Conservation (phyloP, 306 rosid genomes). For the Ormosia semicastrata region DNA sequence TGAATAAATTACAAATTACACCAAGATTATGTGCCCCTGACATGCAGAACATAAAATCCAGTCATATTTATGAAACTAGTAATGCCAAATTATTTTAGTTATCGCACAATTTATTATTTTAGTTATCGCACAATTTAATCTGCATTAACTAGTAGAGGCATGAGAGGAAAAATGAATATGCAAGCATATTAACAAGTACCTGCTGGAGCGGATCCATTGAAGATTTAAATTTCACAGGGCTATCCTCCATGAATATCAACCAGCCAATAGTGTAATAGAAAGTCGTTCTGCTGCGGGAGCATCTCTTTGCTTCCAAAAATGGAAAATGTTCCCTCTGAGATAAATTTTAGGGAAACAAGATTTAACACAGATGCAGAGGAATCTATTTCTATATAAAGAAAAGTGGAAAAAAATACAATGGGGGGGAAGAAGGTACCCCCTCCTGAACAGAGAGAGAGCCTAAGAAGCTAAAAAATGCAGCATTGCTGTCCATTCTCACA, state of each 20-base stretch:
- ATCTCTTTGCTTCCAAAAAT: constrained; percentile 81
- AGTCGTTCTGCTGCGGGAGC: constrained; percentile 92
- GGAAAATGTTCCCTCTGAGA: constrained; percentile 94
- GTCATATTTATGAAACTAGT: background rate
- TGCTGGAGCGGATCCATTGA: constrained; percentile 97
- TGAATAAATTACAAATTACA: background rate
- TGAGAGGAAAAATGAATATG: background rate
- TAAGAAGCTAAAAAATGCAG: background rate
- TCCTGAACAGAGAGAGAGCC: background rate
- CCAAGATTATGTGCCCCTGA: background rate
- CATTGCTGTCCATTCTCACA: constrained; percentile 13
- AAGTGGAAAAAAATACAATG: background rate
- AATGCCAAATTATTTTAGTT: background rate
- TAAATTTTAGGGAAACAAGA: constrained; percentile 15
- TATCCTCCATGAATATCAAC: constrained; percentile 92
- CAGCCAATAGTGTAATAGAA: constrained; percentile 93
- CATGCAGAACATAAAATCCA: background rate
- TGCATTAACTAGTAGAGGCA: background rate
- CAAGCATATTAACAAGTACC: constrained; percentile 45
- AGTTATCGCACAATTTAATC: background rate
- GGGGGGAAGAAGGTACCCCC: background rate
- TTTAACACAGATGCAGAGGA: constrained; percentile 24
- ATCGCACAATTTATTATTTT: background rate
- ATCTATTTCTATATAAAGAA: background rate
- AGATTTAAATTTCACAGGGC: constrained; percentile 87